Evolutionary conservation across 768 basidiomycete species (phyloP), one percentile per base, ranked within the genome.

Genomic region (Naganishia antarctica): DNA sequence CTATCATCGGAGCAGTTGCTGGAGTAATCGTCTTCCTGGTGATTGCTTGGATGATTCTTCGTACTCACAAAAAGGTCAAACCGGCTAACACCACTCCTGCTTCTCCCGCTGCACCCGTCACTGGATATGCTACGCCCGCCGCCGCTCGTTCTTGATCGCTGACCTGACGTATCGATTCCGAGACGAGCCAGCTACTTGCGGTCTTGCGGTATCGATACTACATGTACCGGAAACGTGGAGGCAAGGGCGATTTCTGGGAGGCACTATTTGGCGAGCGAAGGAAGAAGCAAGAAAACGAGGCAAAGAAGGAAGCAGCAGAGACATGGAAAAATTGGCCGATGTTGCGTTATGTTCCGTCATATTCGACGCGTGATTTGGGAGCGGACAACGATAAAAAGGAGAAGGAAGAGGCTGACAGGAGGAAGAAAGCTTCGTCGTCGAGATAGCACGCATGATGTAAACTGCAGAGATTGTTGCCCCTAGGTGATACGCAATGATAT

Each of bases 261-360:
- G 63, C 63, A 28, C 43, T 64, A 12, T 64, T 64, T 32, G 63
- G 63, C 13, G 37, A 58, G 29, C 21, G n/a, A 11, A 45, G 12
- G 32, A 34, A 45, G n/a, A 37, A 25, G 12, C 25, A 32, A 21
- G 34, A 64, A 28, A 34, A 45, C 21, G 31, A 46, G 18, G 63
- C 45, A n/a, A 49, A 64, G 32, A 29, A 53, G 13, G 32, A 37
- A 34, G 32, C 26, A 44, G 45, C 41, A 28, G 63, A 58, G 44
- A 47, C 53, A 3, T 64, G 63, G 63, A 58, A 64, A 16, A 64
- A 64, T 58, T 64, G 63, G 63, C 63, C 63, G 1, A 64, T 64
- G 63, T 59, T 64, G 63, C 13, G 63, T 13, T 64, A 64, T 26
- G 53, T 64, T n/a, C 63, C 63, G 5, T 46, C 50, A 53, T 64